Evolutionary conservation across 495 filamentous ascomycete species (phyloP).

Genomic region (Daldinia concentrica): DNA sequence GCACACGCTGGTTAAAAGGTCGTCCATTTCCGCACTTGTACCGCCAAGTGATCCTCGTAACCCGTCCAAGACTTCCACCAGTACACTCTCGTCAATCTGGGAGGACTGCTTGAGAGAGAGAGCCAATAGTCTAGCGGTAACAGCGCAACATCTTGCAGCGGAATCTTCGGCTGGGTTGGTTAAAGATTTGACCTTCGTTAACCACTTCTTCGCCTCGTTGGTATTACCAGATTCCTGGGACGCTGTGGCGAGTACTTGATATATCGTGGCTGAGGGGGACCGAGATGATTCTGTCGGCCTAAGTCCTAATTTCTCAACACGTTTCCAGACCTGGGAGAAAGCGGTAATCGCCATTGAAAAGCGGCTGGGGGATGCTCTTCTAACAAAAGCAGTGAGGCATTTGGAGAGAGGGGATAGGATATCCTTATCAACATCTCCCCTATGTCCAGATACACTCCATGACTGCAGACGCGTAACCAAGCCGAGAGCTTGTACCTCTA

Average conservation of each 20-base stretch:
- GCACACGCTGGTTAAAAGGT: conserved; percentile 71
- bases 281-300: conserved; percentile 41
- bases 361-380: conserved; percentile 57
- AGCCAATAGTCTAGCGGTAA: conserved; percentile 56
- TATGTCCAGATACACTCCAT: conserved; percentile 77
- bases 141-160: conserved; percentile 53
- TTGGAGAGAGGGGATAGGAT: conserved; percentile 73
- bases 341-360: conserved; percentile 38
- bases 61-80: conserved; percentile 61
- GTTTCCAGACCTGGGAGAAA: conserved; percentile 43
- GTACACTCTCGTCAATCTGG: conserved; percentile 48
- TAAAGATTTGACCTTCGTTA: conserved; percentile 49
- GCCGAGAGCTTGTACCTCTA: conserved; percentile 73
- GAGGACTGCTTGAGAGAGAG: conserved; percentile 53
- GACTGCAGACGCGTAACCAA: conserved; percentile 71
- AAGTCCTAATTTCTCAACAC: conserved; percentile 41
- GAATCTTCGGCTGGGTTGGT: conserved; percentile 51
- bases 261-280: conserved; percentile 49
- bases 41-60: conserved; percentile 69
- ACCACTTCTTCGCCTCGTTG: conserved; percentile 60
- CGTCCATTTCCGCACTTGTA: conserved; percentile 71
- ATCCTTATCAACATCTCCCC: conserved; percentile 73
- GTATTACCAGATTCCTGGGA: conserved; percentile 57
- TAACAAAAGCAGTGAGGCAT: conserved; percentile 69
- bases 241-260: conserved; percentile 51